Conservation (phyloP, 805 yeast species). For the Kuraishia molischiana region DNA sequence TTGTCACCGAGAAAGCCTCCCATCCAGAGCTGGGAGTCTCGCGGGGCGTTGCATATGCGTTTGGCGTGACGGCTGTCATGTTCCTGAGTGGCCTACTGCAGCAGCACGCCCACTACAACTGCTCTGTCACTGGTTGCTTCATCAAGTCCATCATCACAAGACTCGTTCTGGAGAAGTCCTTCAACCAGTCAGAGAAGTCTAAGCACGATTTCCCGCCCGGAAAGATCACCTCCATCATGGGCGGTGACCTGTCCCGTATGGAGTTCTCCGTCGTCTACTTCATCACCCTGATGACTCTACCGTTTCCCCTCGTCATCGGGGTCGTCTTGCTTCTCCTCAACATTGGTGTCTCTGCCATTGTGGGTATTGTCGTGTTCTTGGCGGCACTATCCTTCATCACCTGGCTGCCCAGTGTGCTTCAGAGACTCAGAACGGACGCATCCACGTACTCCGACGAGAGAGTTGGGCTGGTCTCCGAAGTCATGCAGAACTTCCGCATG, state of each 20-base stretch:
- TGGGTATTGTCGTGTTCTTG: conserved; percentile 52
- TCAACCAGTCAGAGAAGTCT: conserved; percentile 47
- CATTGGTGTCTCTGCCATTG: conserved; percentile 63
- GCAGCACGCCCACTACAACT: conserved; percentile 54
- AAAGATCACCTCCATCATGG: conserved; percentile 65
- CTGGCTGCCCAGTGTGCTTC: conserved; percentile 41
- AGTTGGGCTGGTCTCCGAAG: conserved; percentile 68
- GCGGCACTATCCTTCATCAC: conserved; percentile 41
- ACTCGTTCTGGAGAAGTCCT: conserved; percentile 59
- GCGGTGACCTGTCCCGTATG: conserved; percentile 77
- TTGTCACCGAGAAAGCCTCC: conserved; percentile 42
- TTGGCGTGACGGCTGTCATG: conserved; percentile 57
- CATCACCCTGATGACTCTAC: conserved; percentile 55
- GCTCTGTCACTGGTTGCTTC: conserved; percentile 60
- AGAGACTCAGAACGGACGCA: conserved; percentile 44
- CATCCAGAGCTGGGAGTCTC: conserved; percentile 32
- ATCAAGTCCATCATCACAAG: conserved; percentile 64
- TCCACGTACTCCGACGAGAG: conserved; percentile 65
- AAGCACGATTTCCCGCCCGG: conserved; percentile 56
- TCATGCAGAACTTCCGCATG: conserved; percentile 65
- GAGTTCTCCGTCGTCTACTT: conserved; percentile 69
- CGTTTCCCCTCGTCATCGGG: conserved; percentile 52
- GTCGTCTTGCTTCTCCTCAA: conserved; percentile 55
- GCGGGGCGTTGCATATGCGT: conserved; percentile 66
- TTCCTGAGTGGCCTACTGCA: conserved; percentile 35